Percentiles rank a stretch among this genome's conserved stretches.
These are phyloP conservation scores for Venturiaceae sp. DNA, from an alignment of 2,329 filamentous ascomycete genomes.

Conservation along the genomic window DNA sequence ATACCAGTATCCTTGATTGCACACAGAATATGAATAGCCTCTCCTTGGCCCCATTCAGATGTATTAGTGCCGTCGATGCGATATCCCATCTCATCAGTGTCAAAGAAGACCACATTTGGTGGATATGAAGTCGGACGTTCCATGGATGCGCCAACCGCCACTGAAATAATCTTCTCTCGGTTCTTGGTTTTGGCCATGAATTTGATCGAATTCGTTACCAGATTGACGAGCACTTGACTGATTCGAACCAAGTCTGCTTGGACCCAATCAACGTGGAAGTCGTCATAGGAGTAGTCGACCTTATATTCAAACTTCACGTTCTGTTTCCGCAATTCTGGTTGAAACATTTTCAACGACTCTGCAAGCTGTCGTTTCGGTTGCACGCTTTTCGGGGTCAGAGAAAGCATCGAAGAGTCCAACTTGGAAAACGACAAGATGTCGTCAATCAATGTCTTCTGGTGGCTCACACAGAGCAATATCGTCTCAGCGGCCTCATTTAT, in stretches of 20 bases:
- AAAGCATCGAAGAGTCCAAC: constrained; percentile 6
- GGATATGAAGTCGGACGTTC: constrained; percentile 19
- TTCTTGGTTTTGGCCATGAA: constrained; percentile 17
- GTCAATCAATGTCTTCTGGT: constrained; percentile 9
- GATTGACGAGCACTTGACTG: constrained; percentile 10
- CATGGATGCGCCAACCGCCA: background rate
- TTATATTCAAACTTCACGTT: constrained; percentile 17
- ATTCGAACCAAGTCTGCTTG: constrained; percentile 10
- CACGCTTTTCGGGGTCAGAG: constrained; percentile 6
- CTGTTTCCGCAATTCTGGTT: constrained; percentile 21
- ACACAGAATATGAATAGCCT: constrained; percentile 41
- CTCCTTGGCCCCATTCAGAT: constrained; percentile 23
- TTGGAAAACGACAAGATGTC: constrained; percentile 9
- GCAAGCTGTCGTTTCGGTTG: constrained; percentile 17
- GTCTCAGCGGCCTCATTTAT: constrained; percentile 28
- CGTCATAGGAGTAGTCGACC: constrained; percentile 17
- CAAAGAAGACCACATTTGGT: constrained; percentile 34
- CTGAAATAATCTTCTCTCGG: constrained; percentile 12
- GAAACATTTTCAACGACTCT: constrained; percentile 22
- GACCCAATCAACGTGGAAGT: constrained; percentile 12
- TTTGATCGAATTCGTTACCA: constrained; percentile 21
- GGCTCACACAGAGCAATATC: constrained; percentile 13
- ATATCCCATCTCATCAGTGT: constrained; percentile 22
- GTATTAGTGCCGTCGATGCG: constrained; percentile 31
- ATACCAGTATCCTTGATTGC: constrained; percentile 56